Evolutionary conservation across 352 stramenopile species (phyloP).

Genomic region (Elongisporangium undulatum): DNA sequence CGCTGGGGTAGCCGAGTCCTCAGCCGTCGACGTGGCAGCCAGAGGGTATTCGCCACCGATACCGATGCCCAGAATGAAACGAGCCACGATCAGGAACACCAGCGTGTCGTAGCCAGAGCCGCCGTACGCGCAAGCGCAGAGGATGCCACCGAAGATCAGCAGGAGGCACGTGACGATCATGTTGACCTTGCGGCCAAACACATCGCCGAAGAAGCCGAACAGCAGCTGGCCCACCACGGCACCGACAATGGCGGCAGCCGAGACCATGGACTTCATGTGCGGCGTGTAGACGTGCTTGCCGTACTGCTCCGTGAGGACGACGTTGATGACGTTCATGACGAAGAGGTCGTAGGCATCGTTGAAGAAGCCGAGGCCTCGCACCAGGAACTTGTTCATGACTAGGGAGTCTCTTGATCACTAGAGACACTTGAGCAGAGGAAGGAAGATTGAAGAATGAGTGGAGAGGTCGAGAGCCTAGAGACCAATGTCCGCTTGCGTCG

Average conservation of each 20-base stretch:
- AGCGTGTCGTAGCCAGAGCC: slow-evolving; percentile 32
- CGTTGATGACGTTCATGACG: slow-evolving; percentile 79
- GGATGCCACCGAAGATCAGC: slow-evolving; percentile 61
- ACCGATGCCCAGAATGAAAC: slow-evolving; percentile 57
- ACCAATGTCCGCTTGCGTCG: background rate
- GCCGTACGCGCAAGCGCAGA: slow-evolving; percentile 53
- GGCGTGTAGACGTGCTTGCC: slow-evolving; percentile 48
- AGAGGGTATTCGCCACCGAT: slow-evolving; percentile 52
- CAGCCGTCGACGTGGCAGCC: slow-evolving; percentile 24
- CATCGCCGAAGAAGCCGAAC: slow-evolving; percentile 28
- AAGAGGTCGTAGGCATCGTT: slow-evolving; percentile 81
- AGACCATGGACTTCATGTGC: slow-evolving; percentile 23
- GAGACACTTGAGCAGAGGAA: slow-evolving; percentile 5
- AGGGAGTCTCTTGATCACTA: slow-evolving; percentile 1
- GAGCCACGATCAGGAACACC: slow-evolving; percentile 58
- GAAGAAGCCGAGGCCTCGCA: slow-evolving; percentile 74
- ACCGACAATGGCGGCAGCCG: slow-evolving; percentile 25
- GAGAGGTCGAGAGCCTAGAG: background rate
- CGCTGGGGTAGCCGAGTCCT: slow-evolving; percentile 19
- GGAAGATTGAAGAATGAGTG: slow-evolving; percentile 20
- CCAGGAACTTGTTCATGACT: slow-evolving; percentile 55
- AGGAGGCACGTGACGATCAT: slow-evolving; percentile 68
- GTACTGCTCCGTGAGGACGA: slow-evolving; percentile 76
- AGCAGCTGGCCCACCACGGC: slow-evolving; percentile 29
- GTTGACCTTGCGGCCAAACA: slow-evolving; percentile 37